Evolutionary conservation across 2,329 filamentous ascomycete genomes (phyloP), one percentile per base, ranked within the genome.

Genomic region (Lachnum nothofagi): DNA sequence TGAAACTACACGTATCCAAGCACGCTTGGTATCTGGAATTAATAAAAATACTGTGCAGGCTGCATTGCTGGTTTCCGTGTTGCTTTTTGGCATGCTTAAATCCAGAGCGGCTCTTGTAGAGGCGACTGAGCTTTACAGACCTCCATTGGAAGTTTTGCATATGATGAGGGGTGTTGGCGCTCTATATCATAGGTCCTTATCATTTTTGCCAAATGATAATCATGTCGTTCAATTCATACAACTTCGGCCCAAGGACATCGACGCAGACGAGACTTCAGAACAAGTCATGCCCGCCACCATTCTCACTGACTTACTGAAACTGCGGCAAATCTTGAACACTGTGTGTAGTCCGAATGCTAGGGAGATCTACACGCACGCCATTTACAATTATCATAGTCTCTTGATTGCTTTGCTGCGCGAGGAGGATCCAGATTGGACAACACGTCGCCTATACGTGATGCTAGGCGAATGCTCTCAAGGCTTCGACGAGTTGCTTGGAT

Each of bases 161-260:
- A 35, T 35, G 33, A 8, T 35, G 16, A 35, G 33, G 33, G 33
- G 33, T 35, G 7, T 35, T 35, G 33, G 33, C 7, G 33, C 33
- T 35, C 33, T 35, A 35, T 35, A 35, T 35, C 33, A 35, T 35
- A 35, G 33, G 33, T 35, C 33, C 33, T 35, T 35, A 35, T 35
- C 33, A 35, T n/a, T 35, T 16, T 35, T 35, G 33, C 33, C 33
- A 35, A 35, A 35, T 35, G 33, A 35, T 35, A 35, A 35, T 35
- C 33, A 35, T 35, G 33, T 35, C 33, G 16, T 35, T 16, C 33
- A 35, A 35, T 35, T 35, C 33, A 35, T 35, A 35, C 33, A 35
- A 35, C 12, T 35, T 35, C 14, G 33, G 16, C 33, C 33, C 33
- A 35, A 35, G 33, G 33, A 6, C 16, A 35, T 35, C 33, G 33